These are phyloP conservation scores for Fragosphaeria purpurea DNA, from an alignment of 2,329 filamentous ascomycete genomes.

Conservation along the genomic window DNA sequence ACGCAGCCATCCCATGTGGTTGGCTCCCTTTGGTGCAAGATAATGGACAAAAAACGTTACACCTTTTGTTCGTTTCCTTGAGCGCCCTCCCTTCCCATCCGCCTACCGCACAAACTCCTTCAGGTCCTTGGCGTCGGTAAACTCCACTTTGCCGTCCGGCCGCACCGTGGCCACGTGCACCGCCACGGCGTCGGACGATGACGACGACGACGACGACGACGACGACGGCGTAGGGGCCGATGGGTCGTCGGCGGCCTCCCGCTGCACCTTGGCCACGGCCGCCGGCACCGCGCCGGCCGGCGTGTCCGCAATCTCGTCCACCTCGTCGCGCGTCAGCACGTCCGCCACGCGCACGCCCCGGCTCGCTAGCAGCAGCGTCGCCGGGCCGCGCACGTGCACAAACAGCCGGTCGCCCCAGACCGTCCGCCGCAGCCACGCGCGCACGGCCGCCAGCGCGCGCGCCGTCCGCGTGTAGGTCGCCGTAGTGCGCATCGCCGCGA, in stretches of 20 bases:
- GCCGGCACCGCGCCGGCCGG: constrained; percentile 61
- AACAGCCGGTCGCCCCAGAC: constrained; percentile 94
- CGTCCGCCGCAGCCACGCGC: constrained; percentile 68
- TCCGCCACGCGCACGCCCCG: constrained; percentile 73
- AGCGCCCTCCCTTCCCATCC: too few species aligned
- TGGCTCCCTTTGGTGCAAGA: too few species aligned
- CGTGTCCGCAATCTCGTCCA: constrained; percentile 82
- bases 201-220: neutral
- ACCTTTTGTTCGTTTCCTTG: too few species aligned
- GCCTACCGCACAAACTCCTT: constrained; percentile 42
- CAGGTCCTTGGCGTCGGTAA: constrained; percentile 49
- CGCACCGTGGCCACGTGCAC: constrained; percentile 48
- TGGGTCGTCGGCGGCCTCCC: constrained; percentile 19
- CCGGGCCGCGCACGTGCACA: constrained; percentile 78
- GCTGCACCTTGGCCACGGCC: constrained; percentile 37
- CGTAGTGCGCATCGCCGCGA: constrained; percentile 61
- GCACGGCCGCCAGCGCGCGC: constrained; percentile 54
- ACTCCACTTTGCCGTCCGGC: constrained; percentile 55
- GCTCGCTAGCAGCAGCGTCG: constrained; percentile 78
- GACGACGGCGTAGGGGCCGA: constrained; percentile 12
- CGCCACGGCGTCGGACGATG: constrained; percentile 25
- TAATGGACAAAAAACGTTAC: too few species aligned
- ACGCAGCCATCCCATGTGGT: too few species aligned
- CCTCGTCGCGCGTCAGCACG: constrained; percentile 63
- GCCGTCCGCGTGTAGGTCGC: constrained; percentile 61